These are phyloP conservation scores for Lachancea quebecensis DNA, from an alignment of 805 yeast species.

Conservation along the genomic window DNA sequence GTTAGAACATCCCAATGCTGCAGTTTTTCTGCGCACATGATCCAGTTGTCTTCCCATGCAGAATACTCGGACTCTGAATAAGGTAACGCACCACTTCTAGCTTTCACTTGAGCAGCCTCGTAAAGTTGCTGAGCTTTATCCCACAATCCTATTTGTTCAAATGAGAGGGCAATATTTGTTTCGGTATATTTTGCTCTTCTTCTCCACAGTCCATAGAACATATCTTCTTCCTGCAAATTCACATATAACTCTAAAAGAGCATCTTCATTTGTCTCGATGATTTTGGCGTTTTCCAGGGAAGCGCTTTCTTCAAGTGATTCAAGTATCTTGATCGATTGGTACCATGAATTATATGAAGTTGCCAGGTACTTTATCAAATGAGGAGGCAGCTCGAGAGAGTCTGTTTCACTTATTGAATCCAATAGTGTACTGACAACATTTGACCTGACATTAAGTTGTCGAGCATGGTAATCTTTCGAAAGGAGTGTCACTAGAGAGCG, in stretches of 20 bases:
- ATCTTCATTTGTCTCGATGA: slow-evolving; percentile 80
- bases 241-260: slow-evolving; percentile 87
- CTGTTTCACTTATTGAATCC: slow-evolving; percentile 74
- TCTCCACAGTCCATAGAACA: slow-evolving; percentile 98
- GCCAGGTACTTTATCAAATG: slow-evolving; percentile 87
- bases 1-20: slow-evolving; percentile 98
- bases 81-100: slow-evolving; percentile 90
- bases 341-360: slow-evolving; percentile 83
- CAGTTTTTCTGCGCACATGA: slow-evolving; percentile 88
- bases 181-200: slow-evolving; percentile 91
- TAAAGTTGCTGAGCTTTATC: slow-evolving; percentile 88
- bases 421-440: slow-evolving; percentile 80
- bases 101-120: slow-evolving; percentile 94
- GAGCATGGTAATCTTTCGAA: slow-evolving; percentile 86
- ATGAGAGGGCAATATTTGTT: slow-evolving; percentile 86
- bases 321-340: slow-evolving; percentile 74
- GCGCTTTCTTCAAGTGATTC: slow-evolving; percentile 62
- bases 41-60: slow-evolving; percentile 99
- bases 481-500: slow-evolving; percentile 70
- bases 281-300: slow-evolving; percentile 59
- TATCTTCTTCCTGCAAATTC: slow-evolving; percentile 84
- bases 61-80: slow-evolving; percentile 93
- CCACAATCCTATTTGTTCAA: slow-evolving; percentile 94
- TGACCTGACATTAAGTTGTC: slow-evolving; percentile 80
- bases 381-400: slow-evolving; percentile 79